Evolutionary conservation across 2,329 filamentous ascomycete species (phyloP), one percentile per base, ranked within the genome.

Genomic region (Claviceps citrina): DNA sequence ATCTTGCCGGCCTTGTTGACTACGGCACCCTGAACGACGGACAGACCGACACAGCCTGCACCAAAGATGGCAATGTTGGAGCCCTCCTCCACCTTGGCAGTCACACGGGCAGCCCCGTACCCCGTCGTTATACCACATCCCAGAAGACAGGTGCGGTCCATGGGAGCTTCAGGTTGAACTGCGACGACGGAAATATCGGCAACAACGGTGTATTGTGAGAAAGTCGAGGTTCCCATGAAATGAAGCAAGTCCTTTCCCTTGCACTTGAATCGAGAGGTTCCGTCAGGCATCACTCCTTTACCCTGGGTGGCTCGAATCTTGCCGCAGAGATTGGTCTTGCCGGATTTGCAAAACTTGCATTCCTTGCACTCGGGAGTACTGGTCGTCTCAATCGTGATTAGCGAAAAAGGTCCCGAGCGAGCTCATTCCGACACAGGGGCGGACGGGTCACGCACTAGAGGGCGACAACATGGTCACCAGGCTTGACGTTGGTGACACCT

Each of bases 311-410:
- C 84, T 54, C 91, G 81, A 64, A 98, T 98, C 77, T 96, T 96
- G 62, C 91, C 91, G 68, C 89, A 96, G 43, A 96, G 81, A 67
- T 96, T 94, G 55, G 89, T 96, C 79, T 98, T 98, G 67, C 89
- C 91, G 31, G 89, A 96, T 65, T 85, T 91, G 81, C 91, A 98
- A 75, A 96, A 96, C 71, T 96, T 96, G 78, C 91, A 98, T 64
- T 96, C 89, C 51, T 76, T 72, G 70, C 91, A 96, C 69, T 96
- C 89, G 49, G 91, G 91, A 35, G 87, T 96, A 71, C 86, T 93
- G 9, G 2, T 26, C 7, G 13, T 16, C 10, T 31, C 9, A 1
- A 12, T 18, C 19, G 16, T 9, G 7, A 2, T 36, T 28, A 36
- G 25, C 7, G n/a, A 24, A 24, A 9, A 34, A 8, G 7, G 10